A percentile compares a stretch with the other conserved stretches of the same genome.
Conservation (phyloP, 192 early-diverging fungal genomes). For the Coemansia furcata region DNA sequence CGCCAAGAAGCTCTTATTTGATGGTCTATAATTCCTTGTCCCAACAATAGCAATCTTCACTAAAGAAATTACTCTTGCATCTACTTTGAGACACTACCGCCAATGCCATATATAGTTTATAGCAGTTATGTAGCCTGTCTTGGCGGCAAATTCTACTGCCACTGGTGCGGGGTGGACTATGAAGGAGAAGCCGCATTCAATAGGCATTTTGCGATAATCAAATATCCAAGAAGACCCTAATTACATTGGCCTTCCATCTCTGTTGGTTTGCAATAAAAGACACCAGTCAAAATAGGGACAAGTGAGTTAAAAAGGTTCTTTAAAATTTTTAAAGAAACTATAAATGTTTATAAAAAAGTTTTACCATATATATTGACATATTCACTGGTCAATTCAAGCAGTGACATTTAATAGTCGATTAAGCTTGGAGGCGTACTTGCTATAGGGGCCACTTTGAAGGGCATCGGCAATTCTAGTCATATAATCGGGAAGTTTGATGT, state of each 20-base stretch:
- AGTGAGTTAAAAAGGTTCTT: too few species aligned
- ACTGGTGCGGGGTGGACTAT: background rate
- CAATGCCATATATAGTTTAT: background rate
- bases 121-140: background rate
- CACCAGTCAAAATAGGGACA: too few species aligned
- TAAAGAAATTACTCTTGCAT: background rate
- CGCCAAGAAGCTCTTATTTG: background rate
- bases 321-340: too few species aligned
- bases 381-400: too few species aligned
- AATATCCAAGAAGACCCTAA: background rate
- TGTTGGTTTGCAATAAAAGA: too few species aligned
- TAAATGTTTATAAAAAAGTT: too few species aligned
- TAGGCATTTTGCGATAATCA: background rate
- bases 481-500: background rate
- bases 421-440: background rate
- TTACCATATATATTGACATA: too few species aligned
- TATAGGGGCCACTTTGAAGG: background rate
- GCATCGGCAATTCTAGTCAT: background rate
- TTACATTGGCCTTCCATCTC: too few species aligned
- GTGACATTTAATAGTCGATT: background rate
- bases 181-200: background rate
- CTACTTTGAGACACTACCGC: background rate
- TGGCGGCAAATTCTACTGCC: background rate
- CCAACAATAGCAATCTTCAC: background rate
- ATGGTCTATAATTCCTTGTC: background rate